Evolutionary conservation across 2,329 filamentous ascomycete genomes (phyloP).

Genomic region (Cordyceps militaris): DNA sequence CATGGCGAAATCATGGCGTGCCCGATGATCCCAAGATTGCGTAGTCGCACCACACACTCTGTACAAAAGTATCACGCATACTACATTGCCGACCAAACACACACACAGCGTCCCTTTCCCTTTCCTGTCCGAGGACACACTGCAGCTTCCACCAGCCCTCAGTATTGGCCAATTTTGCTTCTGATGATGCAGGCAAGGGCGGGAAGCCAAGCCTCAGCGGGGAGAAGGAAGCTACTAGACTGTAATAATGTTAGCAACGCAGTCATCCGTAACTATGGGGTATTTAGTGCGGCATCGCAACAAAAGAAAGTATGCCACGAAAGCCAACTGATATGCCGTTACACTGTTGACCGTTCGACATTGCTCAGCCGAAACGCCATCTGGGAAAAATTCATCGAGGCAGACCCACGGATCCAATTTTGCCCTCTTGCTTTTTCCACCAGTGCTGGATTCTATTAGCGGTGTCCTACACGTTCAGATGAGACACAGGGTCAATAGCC

Average conservation of each 20-base stretch:
- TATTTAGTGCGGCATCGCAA: not conserved
- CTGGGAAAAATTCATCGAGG: not conserved
- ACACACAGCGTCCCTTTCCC: too few relatives aligned
- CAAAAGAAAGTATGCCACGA: conserved; percentile 6
- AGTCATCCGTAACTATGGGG: too few relatives aligned
- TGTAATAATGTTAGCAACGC: not conserved
- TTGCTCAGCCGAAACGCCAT: not conserved
- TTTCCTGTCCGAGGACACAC: not conserved
- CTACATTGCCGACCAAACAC: too few relatives aligned
- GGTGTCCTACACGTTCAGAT: not conserved
- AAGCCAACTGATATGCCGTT: not conserved
- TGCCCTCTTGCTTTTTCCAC: not conserved
- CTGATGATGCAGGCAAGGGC: not conserved
- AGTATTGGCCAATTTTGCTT: too few relatives aligned
- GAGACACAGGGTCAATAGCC: not conserved
- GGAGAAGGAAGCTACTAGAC: not conserved
- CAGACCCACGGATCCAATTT: not conserved
- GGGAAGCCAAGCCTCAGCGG: not conserved
- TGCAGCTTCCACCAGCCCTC: too few relatives aligned
- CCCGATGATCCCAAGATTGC: not conserved
- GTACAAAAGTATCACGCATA: too few relatives aligned
- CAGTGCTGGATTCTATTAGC: not conserved
- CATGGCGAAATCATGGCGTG: not conserved
- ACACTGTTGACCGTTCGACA: not conserved
- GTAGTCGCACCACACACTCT: too few relatives aligned